These are phyloP conservation scores for Cladosporium oxysporum DNA, from an alignment of 2,329 filamentous ascomycete species.

Conservation along the genomic window DNA sequence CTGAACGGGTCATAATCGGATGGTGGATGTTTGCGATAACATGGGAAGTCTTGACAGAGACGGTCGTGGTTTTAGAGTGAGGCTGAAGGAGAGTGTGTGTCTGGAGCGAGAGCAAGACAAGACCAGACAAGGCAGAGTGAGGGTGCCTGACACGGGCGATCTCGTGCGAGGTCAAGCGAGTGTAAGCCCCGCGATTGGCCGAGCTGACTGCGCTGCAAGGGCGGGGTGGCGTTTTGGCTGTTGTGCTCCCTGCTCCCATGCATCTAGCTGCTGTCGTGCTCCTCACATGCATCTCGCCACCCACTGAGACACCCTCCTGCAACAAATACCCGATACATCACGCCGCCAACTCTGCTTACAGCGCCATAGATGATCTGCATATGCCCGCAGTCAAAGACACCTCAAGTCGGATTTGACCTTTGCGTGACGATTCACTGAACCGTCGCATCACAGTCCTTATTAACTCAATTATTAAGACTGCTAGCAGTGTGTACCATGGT, in stretches of 20 bases:
- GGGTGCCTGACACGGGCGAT: conserved; percentile 2
- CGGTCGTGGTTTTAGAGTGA: neutral
- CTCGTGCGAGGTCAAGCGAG: conserved; percentile 1
- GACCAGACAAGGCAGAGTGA: neutral
- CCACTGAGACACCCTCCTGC: neutral
- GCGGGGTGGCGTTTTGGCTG: neutral
- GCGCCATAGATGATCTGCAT: neutral
- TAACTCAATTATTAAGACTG: too few relatives aligned
- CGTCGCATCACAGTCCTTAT: too few relatives aligned
- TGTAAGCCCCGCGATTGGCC: neutral
- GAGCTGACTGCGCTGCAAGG: neutral
- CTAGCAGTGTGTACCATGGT: too few relatives aligned
- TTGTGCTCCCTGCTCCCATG: neutral
- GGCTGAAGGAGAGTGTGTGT: neutral
- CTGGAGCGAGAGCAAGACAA: neutral
- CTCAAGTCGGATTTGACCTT: too few relatives aligned
- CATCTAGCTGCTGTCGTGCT: neutral
- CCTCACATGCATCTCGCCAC: neutral
- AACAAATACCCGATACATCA: neutral
- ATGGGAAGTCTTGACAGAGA: neutral
- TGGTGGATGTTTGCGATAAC: neutral
- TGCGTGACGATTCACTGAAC: too few relatives aligned
- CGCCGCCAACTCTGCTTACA: neutral
- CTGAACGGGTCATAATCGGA: conserved; percentile 9
- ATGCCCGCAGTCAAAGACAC: too few relatives aligned